Base-by-base conservation (phyloP, 768 basidiomycete genomes). In the Mycena vulgaris region DNA sequence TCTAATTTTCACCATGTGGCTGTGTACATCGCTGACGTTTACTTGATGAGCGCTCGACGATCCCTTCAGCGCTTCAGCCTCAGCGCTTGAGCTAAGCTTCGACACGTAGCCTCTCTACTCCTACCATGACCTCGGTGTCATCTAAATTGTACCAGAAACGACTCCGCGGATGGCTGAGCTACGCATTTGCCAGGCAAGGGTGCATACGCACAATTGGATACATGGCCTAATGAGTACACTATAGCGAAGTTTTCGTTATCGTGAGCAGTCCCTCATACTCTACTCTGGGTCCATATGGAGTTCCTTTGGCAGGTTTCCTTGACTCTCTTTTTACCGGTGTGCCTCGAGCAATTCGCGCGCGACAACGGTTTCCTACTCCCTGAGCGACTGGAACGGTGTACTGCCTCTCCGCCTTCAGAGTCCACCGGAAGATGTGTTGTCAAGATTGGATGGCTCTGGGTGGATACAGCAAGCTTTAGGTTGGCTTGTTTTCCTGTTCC, bases 401-500 rank as follows among this genome's bases (percentile, higher is more conserved):
- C 75, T 52, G 71, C 28, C 17, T 67, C 65, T 0, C 21, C 58
- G 52, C 42, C 66, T 45, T 19, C 39, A n/a, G 79, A 81, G n/a
- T 79, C 79, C 9, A 53, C 52, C 2, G 85, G 79, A 19, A 86
- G 93, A 30, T 97, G 96, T 79, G 93, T 92, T 6, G 95, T 96
- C 28, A 90, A 90, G 77, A 83, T 97, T 63, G 90, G 90, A 1
- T 95, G 95, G 89, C 68, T 84, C 1, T 97, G 95, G 95, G 88
- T 97, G 57, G 96, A 97, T 77, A 95, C 87, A 16, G 95, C 96
- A 2, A 96, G 95, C 76, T 97, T 96, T 79, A 96, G 95, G 95
- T 94, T 59, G 47, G 88, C 23, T 2, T 76, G 2, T 10, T 35
- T 52, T 23, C 33, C 21, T 19, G 5, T 10, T 37, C 11, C 21